phyloP scores from a whole-genome alignment of 768 basidiomycete genomes.

The Fibroporia radiculosa region DNA sequence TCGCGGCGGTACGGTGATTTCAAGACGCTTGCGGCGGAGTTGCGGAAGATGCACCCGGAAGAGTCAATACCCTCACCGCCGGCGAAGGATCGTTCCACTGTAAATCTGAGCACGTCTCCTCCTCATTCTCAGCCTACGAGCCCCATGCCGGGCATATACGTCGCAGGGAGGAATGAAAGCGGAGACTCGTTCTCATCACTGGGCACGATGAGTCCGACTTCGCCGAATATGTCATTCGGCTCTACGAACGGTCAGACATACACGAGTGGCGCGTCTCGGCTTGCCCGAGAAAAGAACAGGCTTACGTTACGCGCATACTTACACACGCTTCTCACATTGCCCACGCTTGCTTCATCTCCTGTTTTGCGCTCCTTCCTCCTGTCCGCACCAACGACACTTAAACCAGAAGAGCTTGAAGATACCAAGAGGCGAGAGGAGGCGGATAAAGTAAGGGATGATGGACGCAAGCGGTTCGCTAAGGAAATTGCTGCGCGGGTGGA shows the following conservation, averaged over 20 bases:
- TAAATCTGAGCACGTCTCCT: slow-evolving; percentile 32
- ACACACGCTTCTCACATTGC: slow-evolving; percentile 65
- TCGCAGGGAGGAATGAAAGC: slow-evolving; percentile 14
- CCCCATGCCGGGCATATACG: slow-evolving; percentile 8
- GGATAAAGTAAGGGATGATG: slow-evolving; percentile 82
- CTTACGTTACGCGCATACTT: slow-evolving; percentile 91
- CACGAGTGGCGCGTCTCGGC: slow-evolving; percentile 28
- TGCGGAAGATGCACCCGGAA: slow-evolving; percentile 81
- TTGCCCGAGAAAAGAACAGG: slow-evolving; percentile 90
- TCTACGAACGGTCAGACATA: background rate
- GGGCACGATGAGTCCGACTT: slow-evolving; percentile 12
- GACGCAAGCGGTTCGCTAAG: slow-evolving; percentile 71
- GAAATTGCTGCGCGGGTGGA: slow-evolving; percentile 88
- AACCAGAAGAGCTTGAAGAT: slow-evolving; percentile 71
- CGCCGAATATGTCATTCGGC: slow-evolving; percentile 11
- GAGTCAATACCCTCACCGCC: slow-evolving; percentile 80
- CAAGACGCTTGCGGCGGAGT: slow-evolving; percentile 79
- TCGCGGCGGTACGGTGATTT: slow-evolving; percentile 95
- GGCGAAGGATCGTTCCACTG: slow-evolving; percentile 76
- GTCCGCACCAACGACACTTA: slow-evolving; percentile 63
- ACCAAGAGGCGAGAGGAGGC: slow-evolving; percentile 77
- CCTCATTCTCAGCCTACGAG: background rate
- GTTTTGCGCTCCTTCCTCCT: slow-evolving; percentile 83
- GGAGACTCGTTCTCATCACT: slow-evolving; percentile 17
- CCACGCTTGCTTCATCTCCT: slow-evolving; percentile 74